Conservation (phyloP, 768 basidiomycete species). For the Coprinellus micaceus region DNA sequence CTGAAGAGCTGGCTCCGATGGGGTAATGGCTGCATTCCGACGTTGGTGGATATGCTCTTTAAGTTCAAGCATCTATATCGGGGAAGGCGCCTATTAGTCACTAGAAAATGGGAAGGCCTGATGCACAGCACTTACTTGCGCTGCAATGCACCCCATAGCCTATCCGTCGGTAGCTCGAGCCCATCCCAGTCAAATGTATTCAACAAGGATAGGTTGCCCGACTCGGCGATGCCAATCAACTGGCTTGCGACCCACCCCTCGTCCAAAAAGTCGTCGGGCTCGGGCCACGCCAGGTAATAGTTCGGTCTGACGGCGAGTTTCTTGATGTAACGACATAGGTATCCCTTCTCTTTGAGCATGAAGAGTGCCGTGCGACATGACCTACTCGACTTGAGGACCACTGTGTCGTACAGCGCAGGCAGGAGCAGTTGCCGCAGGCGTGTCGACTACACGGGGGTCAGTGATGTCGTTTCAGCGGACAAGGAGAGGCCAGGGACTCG, state of each 20-base stretch:
- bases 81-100: slow-evolving; percentile 3
- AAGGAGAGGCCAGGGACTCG: slow-evolving; percentile 6
- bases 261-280: slow-evolving; percentile 35
- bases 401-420: slow-evolving; percentile 42
- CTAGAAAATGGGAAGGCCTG: neutral
- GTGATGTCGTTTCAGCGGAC: neutral
- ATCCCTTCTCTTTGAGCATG: slow-evolving; percentile 32
- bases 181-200: slow-evolving; percentile 53
- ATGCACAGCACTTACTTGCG: slow-evolving; percentile 27
- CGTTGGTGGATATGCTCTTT: slow-evolving; percentile 42
- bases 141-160: slow-evolving; percentile 40
- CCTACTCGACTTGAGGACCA: slow-evolving; percentile 41
- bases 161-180: slow-evolving; percentile 40
- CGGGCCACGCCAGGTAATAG: slow-evolving; percentile 51
- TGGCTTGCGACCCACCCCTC: slow-evolving; percentile 39
- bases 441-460: slow-evolving; percentile 22
- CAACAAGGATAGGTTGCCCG: slow-evolving; percentile 28
- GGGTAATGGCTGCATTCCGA: slow-evolving; percentile 34
- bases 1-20: slow-evolving; percentile 37
- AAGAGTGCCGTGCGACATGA: slow-evolving; percentile 34
- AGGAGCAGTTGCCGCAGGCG: slow-evolving; percentile 29
- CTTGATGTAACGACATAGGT: slow-evolving; percentile 36
- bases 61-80: slow-evolving; percentile 38
- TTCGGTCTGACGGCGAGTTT: slow-evolving; percentile 47
- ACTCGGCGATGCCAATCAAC: slow-evolving; percentile 33